Evolutionary conservation across 2,329 filamentous ascomycete species (phyloP), one percentile per base, ranked within the genome.

Genomic region (Karstenula rhodostoma): DNA sequence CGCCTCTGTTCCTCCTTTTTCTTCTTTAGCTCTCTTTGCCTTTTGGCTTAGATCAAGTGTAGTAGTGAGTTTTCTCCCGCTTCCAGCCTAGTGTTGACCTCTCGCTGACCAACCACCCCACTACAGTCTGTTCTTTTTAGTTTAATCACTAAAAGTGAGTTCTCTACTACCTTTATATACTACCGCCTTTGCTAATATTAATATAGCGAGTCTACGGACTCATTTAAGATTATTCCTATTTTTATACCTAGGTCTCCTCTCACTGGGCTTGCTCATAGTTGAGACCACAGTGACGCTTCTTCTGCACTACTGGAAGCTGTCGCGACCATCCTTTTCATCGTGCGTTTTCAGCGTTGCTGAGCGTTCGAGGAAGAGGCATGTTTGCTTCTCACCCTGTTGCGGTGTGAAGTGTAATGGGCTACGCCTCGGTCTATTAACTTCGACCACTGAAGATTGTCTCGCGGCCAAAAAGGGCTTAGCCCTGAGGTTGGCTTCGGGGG

Each of bases 231-330:
- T 51, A 51, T 51, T 40, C 48, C 15, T 40, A 51, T 51, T 51
- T 51, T 51, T 51, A 32, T 10, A 37, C 9, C 32, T 25, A 5
- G 48, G 48, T 22, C 48, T 51, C 48, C 48, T 51, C 48, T 51
- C 48, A 51, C 48, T 51, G 48, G 32, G 48, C 48, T 51, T 51
- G 48, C 48, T 37, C 48, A 51, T 40, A 51, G 48, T 51, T 51
- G 48, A 51, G 48, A 22, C 32, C 48, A 51, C 48, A 51, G 48
- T 51, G 48, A 40, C 32, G 32, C 19, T 15, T 1, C 17, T 40
- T 2, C 8, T 27, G 48, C 48, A 51, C 48, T 51, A 51, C 33
- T 22, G 2, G 8, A 1, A 15, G 19, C 32, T 9, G 48, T 40
- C 48, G 48, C 48, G 48, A 50, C 4, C 47, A 9, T 22, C 27